Base-by-base conservation (phyloP, 2,329 filamentous ascomycete genomes). In the Penicillium sp. region DNA sequence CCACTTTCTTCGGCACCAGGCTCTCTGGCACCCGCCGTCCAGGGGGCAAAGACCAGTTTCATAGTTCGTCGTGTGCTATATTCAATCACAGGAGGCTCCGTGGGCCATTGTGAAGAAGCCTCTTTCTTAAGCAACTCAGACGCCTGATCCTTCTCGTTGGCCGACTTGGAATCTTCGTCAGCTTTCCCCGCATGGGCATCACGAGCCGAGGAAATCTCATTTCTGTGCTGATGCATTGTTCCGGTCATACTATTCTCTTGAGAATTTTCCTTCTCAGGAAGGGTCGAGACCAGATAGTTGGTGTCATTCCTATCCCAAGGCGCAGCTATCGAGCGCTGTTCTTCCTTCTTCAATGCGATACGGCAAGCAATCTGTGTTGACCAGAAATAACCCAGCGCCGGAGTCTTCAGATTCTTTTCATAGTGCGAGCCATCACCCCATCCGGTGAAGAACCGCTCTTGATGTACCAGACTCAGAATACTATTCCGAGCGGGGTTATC, bases 361-460 rank as follows among this genome's bases (percentile, higher is more conserved):
- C 94, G 89, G 68, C 88, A 89, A 1, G 91, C 87, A 52, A 97
- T 87, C 79, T 97, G 93, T 33, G 93, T 94, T 2, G 92, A 88
- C 94, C 94, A 98, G 11, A 96, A 89, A 7, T 97, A 83, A 0
- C 94, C 94, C 26, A 98, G 79, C 6, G 91, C 91, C 0, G 94
- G 94, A 0, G 91, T 97, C 78, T 97, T 98, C 58, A 68, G 66
- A 1, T 73, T 59, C 13, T 59, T 61, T 1, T 68, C 57, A 28
- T 61, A 64, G 16, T 65, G 63, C 7, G 22, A 79, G 58, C 87
- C 83, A 74, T 96, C 91, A 25, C 94, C 93, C 94, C 95, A 97
- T 65, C 95, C 93, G 4, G 93, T 96, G 78, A 97, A 96, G 86
- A 93, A 97, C 46, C 91, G 86, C 75, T 97, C 92, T 77, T 98